A percentile compares a stretch with the other conserved stretches of the same genome.
These are phyloP conservation scores for Mycena pura DNA, from an alignment of 768 basidiomycete species.

Conservation along the genomic window DNA sequence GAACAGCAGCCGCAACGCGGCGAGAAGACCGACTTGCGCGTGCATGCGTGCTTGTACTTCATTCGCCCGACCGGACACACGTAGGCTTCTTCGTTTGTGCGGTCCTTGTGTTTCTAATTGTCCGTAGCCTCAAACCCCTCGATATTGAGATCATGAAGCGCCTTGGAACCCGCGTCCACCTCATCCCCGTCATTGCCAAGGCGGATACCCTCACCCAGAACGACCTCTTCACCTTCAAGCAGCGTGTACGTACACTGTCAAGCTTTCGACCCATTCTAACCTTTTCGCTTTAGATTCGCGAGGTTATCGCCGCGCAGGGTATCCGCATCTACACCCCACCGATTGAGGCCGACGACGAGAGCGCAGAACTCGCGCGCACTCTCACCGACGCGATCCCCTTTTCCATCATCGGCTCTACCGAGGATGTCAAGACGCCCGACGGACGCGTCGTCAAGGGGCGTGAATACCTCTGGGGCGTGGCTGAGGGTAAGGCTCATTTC, in stretches of 20 bases:
- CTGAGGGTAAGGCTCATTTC: slow-evolving; percentile 71
- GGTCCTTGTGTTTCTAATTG: neutral
- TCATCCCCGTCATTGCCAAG: slow-evolving; percentile 97
- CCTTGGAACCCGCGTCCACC: slow-evolving; percentile 95
- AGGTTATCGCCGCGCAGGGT: slow-evolving; percentile 88
- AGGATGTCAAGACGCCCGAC: slow-evolving; percentile 91
- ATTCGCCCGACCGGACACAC: slow-evolving; percentile 96
- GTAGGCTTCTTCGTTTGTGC: slow-evolving; percentile 55
- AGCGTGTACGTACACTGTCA: slow-evolving; percentile 67
- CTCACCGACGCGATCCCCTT: slow-evolving; percentile 95
- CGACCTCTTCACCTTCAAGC: slow-evolving; percentile 91
- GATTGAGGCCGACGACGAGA: slow-evolving; percentile 85
- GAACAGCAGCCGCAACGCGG: slow-evolving; percentile 97
- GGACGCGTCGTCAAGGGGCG: slow-evolving; percentile 95
- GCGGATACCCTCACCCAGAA: slow-evolving; percentile 97
- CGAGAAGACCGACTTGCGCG: slow-evolving; percentile 94
- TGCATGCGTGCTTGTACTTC: slow-evolving; percentile 98
- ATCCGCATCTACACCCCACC: slow-evolving; percentile 96
- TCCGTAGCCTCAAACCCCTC: slow-evolving; percentile 84
- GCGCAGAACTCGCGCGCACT: slow-evolving; percentile 86
- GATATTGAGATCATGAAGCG: slow-evolving; percentile 99
- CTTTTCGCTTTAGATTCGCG: slow-evolving; percentile 68
- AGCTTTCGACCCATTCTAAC: slow-evolving; percentile 11
- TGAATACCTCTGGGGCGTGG: slow-evolving; percentile 99
- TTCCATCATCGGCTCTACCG: slow-evolving; percentile 97